Percentiles rank a stretch among this genome's conserved stretches.
Evolutionary conservation across 2,329 filamentous ascomycete genomes (phyloP).

Genomic region (Alternaria gaisen): DNA sequence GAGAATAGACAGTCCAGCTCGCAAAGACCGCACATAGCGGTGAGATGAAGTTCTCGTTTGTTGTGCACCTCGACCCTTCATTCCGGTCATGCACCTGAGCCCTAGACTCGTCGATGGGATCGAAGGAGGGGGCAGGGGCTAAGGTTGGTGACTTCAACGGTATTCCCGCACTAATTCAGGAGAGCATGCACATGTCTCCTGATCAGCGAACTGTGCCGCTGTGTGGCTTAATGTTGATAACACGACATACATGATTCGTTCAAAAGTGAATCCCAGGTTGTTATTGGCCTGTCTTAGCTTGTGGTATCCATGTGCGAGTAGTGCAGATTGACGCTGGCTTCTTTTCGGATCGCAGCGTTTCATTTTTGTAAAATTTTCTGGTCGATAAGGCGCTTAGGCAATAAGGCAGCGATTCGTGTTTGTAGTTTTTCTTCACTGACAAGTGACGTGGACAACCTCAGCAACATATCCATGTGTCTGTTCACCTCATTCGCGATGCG

Average conservation of each 20-base stretch:
- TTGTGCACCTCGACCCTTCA: background rate
- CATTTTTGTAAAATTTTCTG: background rate
- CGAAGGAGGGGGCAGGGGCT: background rate
- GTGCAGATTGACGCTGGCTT: background rate
- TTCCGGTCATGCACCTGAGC: background rate
- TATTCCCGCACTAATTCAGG: background rate
- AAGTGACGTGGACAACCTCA: background rate
- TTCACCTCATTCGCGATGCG: background rate
- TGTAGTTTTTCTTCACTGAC: background rate
- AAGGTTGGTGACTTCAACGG: background rate
- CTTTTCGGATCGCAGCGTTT: background rate
- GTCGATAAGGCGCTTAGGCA: background rate
- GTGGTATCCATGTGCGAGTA: background rate
- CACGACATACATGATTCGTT: background rate
- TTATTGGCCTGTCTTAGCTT: background rate
- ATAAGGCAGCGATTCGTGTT: background rate
- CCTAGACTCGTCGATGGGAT: background rate
- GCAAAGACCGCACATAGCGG: background rate
- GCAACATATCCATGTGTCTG: background rate
- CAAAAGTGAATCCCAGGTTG: background rate
- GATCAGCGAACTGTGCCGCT: background rate
- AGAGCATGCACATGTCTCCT: background rate
- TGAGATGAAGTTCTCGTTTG: background rate
- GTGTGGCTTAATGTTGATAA: background rate
- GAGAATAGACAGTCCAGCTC: background rate